Evolutionary conservation across 306 rosid species (phyloP).

Genomic region (Cercis canadensis): DNA sequence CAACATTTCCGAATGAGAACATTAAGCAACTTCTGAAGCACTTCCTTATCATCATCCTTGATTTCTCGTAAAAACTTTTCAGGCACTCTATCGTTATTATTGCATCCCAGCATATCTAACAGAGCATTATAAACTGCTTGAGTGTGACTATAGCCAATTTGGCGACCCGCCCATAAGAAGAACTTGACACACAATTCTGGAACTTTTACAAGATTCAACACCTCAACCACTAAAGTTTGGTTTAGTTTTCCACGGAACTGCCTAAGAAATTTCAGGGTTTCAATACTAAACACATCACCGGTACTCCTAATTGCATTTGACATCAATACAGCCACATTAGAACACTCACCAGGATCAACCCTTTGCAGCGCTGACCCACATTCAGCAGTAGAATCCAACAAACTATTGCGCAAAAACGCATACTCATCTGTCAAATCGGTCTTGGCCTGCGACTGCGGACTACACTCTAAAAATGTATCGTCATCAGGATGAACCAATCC

Average conservation of each 20-base stretch:
- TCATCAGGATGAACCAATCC: slow-evolving; percentile 59
- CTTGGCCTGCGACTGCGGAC: slow-evolving; percentile 39
- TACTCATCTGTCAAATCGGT: slow-evolving; percentile 52
- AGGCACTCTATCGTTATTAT: slow-evolving; percentile 47
- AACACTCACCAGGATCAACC: slow-evolving; percentile 29
- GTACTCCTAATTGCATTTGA: slow-evolving; percentile 44
- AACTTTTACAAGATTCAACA: slow-evolving; percentile 48
- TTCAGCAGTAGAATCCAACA: slow-evolving; percentile 47
- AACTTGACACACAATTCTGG: slow-evolving; percentile 66
- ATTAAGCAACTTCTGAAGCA: slow-evolving; percentile 74
- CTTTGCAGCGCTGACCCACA: slow-evolving; percentile 30
- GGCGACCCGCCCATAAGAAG: slow-evolving; percentile 79
- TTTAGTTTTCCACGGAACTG: slow-evolving; percentile 61
- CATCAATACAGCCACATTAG: slow-evolving; percentile 53
- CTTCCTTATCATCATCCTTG: slow-evolving; percentile 57
- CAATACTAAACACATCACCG: slow-evolving; percentile 46
- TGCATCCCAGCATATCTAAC: slow-evolving; percentile 50
- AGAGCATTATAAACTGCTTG: slow-evolving; percentile 52
- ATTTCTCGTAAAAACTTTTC: slow-evolving; percentile 54
- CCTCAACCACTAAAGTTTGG: slow-evolving; percentile 57
- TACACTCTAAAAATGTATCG: slow-evolving; percentile 14
- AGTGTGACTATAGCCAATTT: slow-evolving; percentile 74
- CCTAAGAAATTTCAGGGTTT: slow-evolving; percentile 61
- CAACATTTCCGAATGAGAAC: slow-evolving; percentile 73
- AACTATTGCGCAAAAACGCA: slow-evolving; percentile 53